Evolutionary conservation across 2,329 filamentous ascomycete genomes (phyloP).

Genomic region (Beauveria caledonica): DNA sequence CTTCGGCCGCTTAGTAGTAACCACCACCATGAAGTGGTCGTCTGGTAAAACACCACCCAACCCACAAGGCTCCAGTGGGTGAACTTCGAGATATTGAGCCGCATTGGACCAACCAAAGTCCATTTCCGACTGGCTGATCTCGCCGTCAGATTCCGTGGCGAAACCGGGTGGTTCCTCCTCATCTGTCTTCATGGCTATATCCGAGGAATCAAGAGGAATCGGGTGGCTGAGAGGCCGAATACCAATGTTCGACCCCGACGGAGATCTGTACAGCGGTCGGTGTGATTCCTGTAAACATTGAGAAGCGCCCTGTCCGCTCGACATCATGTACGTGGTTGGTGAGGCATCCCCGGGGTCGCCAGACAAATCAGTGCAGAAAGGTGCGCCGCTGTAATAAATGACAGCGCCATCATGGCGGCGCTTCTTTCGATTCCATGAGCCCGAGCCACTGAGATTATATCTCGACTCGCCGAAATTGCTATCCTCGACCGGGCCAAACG

Average conservation of each 20-base stretch:
- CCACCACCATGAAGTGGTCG: conserved; percentile 54
- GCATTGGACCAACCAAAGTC: conserved; percentile 40
- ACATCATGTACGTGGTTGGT: conserved; percentile 40
- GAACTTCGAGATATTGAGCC: conserved; percentile 29
- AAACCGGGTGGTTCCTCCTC: conserved; percentile 22
- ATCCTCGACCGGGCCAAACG: conserved; percentile 37
- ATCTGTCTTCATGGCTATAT: conserved; percentile 21
- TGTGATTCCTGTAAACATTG: conserved; percentile 14
- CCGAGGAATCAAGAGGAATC: conserved; percentile 17
- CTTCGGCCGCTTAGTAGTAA: conserved; percentile 40
- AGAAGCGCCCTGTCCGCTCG: conserved; percentile 30
- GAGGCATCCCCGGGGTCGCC: conserved; percentile 50
- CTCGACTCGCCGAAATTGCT: conserved; percentile 41
- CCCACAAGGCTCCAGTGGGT: conserved; percentile 47
- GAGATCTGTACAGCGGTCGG: conserved; percentile 29
- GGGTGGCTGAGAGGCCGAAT: conserved; percentile 39
- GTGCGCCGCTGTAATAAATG: conserved; percentile 74
- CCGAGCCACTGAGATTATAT: conserved; percentile 41
- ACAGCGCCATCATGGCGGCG: conserved; percentile 62
- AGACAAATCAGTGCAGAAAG: conserved; percentile 73
- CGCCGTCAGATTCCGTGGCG: conserved; percentile 26
- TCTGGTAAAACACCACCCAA: conserved; percentile 52
- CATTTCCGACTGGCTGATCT: conserved; percentile 32
- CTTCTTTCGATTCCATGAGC: conserved; percentile 39
- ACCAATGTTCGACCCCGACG: conserved; percentile 43